phyloP scores from a whole-genome alignment of 139 green algal species.

The Tetradesmus lagerheimii region DNA sequence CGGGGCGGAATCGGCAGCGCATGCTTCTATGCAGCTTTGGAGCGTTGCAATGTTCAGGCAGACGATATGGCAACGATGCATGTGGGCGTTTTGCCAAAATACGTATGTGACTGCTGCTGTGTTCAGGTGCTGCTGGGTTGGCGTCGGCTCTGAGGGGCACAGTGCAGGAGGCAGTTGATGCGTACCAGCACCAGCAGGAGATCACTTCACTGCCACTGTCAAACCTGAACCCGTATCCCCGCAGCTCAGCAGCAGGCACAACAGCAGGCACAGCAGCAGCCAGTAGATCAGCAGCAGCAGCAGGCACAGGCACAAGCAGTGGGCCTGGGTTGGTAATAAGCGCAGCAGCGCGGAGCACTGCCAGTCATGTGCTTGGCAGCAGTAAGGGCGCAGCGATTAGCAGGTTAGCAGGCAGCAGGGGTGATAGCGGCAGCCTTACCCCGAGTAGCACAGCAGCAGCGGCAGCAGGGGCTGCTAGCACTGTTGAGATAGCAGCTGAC shows the following conservation, averaged over 20 bases:
- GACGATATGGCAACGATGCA: neutral
- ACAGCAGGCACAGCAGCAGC: neutral
- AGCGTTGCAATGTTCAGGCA: neutral
- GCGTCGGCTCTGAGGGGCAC: slow-evolving; percentile 16
- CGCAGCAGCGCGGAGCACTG: neutral
- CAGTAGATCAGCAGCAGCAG: neutral
- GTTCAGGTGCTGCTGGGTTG: slow-evolving; percentile 30
- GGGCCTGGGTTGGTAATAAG: neutral
- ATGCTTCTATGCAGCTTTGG: neutral
- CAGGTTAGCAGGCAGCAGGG: slow-evolving; percentile 17
- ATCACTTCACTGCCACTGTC: neutral
- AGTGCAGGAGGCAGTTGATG: slow-evolving; percentile 29
- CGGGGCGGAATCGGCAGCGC: neutral
- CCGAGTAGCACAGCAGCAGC: neutral
- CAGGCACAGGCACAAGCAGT: neutral
- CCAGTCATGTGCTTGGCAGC: neutral
- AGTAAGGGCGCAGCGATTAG: neutral
- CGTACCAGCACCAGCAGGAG: neutral
- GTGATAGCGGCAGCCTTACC: neutral
- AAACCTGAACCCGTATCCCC: neutral
- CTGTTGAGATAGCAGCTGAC: slow-evolving; percentile 29
- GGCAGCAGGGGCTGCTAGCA: neutral
- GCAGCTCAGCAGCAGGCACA: neutral
- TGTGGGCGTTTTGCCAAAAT: neutral
- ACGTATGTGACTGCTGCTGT: neutral